Evolutionary conservation across 371 early-diverging fungal genomes (phyloP), one percentile per base, ranked within the genome.

Genomic region (Basidiobolus meristosporus): DNA sequence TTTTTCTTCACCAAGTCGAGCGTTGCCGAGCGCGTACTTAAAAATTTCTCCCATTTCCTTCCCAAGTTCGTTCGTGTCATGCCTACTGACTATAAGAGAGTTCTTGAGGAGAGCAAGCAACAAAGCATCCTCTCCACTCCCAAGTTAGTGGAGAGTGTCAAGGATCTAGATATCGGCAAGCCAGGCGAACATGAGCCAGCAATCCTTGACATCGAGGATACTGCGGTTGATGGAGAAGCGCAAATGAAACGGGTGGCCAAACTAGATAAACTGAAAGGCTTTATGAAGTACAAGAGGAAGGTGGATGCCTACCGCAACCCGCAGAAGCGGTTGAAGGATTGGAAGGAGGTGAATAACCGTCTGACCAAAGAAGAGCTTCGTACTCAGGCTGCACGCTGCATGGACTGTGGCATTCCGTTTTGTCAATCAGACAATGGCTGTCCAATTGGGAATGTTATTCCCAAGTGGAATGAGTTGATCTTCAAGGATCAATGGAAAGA

Each of bases 391-490:
- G 87, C 92, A n/a, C 77, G 97, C 39, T 96, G 93, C 66, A 93
- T 96, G 83, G 92, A 87, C 51, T 90, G 95, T 56, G 96, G 96
- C 60, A 77, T 91, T 15, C 93, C 96, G 17, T 91, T 90, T 73
- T 95, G 96, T 57, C 93, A 95, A 65, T 82, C 85, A 7, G 84
- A 90, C 51, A 74, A 78, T 30, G 96, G 96, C 16, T 95, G 96
- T 54, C 96, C 96, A 14, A 89, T 96, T 37, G 82, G 85, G 40
- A 96, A 96, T 65, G 77, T 91, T 44, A 93, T 96, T 46, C 97
- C 97, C 48, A 90, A 90, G 66, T 96, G 93, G 92, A 96, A 96
- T 54, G 91, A 96, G 32, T 66, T 93, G 10, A 82, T 96, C 26
- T 90, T 74, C 70, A 76, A 80, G 56, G 72, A 88, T 54, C 80